Base-by-base conservation (phyloP, 306 rosid species). In the Carpinus fangiana region DNA sequence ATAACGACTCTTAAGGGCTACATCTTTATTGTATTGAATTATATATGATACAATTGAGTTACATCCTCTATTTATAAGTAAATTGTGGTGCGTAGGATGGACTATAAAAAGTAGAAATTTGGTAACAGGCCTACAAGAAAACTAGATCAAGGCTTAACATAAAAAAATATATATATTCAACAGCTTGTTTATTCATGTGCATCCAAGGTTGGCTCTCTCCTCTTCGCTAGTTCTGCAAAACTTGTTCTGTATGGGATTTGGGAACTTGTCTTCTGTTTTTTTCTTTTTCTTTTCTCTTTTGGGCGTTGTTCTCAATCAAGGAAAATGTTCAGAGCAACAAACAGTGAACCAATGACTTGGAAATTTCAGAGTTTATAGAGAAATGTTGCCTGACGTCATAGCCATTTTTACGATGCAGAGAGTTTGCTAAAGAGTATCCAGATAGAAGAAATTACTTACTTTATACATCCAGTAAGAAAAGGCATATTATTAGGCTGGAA, bases 401-500 rank as follows among this genome's bases (percentile, higher is more conserved):
- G 48, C 31, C 47, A 75, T 41, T 73, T 61, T 41, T 41, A 62
- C 55, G 74, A 73, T 34, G 70, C 23, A 72, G 34, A 57, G 21
- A 26, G 76, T 46, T 1, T 1, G 52, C 66, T n/a, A 83, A 2
- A 21, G 70, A 51, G 70, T 31, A 56, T 43, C 2, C 28, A 47
- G 46, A 76, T 53, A 68, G 47, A 60, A 76, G 26, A 45, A 43
- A 18, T 46, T 21, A 67, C 50, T 18, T 36, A 31, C 43, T 65
- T 23, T 23, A 70, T 41, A 48, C 36, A 14, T 9, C 47, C 73
- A 56, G 68, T 61, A 38, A 16, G 48, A 41, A 73, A 66, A 54
- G 50, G 65, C 62, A 65, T 84, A 64, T 81, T 75, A 76, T 81
- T 81, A 74, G 36, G 50, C 12, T 74, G 34, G 50, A 64, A 72